Evolutionary conservation across 768 basidiomycete genomes (phyloP), one percentile per base, ranked within the genome.

Genomic region (Suillus spraguei): DNA sequence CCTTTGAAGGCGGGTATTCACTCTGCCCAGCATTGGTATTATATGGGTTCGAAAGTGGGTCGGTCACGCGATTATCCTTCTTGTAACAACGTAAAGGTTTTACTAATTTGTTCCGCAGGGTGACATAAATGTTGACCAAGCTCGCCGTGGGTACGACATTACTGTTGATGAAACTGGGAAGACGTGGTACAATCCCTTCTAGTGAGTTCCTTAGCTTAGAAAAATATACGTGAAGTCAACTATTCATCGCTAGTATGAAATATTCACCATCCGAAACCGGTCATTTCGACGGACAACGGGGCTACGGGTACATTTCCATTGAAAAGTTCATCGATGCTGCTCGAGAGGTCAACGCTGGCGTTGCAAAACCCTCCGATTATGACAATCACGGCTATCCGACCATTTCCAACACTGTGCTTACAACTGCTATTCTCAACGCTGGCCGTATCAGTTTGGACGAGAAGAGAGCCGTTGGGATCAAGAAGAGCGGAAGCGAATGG

Each of bases 251-350:
- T 73, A 92, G 92, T 79, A 96, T 97, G 91, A 97, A 96, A 71
- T 97, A 97, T 77, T 91, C 93, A 44, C 92, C 94, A 5, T 94
- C 92, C 60, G 92, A 92, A 78, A 90, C 85, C 62, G 95, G 94
- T 7, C 90, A 94, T 77, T 97, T 97, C 72, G 95, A 97, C 71
- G 95, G 95, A 35, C 95, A 96, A 78, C 86, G 90, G 62, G 95
- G 95, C 17, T 97, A 97, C 75, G 95, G 92, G 65, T 88, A 97
- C 74, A 81, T 96, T 69, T 95, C 92, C 20, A 92, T 96, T 69
- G 94, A 94, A 77, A 95, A 92, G 77, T 96, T 96, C 77, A 80
- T 97, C 73, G 94, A 93, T 72, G 92, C 91, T 20, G 87, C 89
- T 49, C 84, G 89, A 59, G 84, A 82, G 65, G 91, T 95, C 69